Percentiles rank a stretch among this genome's conserved stretches.
Conservation (phyloP, 78 protist genomes). For the Dictyostelium firmibasis region DNA sequence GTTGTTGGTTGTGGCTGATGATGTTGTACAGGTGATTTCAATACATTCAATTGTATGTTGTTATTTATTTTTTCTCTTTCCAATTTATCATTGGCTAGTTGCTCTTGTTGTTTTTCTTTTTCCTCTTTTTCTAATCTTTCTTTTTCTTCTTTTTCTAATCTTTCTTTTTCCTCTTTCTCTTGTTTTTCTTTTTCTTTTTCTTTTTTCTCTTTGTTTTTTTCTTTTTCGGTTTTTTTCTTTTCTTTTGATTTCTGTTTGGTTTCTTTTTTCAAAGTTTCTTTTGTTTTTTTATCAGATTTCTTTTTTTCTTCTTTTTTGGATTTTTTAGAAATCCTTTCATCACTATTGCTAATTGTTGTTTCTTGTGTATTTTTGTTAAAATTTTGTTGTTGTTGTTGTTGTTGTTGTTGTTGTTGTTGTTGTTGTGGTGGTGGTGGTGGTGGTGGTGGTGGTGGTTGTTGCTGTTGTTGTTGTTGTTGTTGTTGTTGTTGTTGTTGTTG, state of each 20-base stretch:
- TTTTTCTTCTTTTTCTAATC: neutral
- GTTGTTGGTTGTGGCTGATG: neutral
- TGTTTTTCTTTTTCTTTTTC: neutral
- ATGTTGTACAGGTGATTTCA: conserved; percentile 4
- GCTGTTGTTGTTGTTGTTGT: neutral
- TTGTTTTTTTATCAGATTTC: neutral
- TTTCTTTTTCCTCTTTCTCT: neutral
- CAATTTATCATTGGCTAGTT: neutral
- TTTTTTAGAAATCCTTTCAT: neutral
- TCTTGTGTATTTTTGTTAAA: too few species aligned
- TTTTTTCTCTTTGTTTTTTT: neutral
- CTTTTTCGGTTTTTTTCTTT: conserved; percentile 1
- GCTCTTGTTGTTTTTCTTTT: neutral
- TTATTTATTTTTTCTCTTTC: neutral
- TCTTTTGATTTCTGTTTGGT: neutral
- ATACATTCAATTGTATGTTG: neutral
- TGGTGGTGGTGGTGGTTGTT: too few species aligned
- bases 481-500: neutral
- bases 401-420: neutral
- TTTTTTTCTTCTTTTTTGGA: neutral
- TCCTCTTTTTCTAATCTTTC: neutral
- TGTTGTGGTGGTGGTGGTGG: too few species aligned
- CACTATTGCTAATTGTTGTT: neutral
- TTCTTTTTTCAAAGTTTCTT: neutral
- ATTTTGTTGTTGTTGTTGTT: neutral